Evolutionary conservation across 2,329 filamentous ascomycete species (phyloP).

Genomic region (Lachnellula willkommii): DNA sequence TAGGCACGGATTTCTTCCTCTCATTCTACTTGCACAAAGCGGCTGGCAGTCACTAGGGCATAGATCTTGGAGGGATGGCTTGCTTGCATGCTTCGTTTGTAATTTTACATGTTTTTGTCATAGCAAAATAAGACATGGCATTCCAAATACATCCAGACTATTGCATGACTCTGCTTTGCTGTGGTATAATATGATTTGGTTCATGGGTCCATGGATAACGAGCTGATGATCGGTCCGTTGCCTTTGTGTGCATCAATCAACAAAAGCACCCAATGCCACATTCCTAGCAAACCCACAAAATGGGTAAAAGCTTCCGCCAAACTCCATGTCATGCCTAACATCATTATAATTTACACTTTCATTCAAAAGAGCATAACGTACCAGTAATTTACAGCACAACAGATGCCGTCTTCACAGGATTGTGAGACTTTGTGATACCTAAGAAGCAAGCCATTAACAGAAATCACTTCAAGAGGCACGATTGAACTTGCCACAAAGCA

Average conservation of each 20-base stretch:
- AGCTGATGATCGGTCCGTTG: too few relatives aligned
- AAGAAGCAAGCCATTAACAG: not conserved
- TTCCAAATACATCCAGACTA: not conserved
- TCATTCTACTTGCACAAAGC: slow-evolving; percentile 5
- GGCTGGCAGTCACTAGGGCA: slow-evolving; percentile 12
- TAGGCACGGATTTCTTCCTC: slow-evolving; percentile 7
- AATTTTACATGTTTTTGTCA: slow-evolving; percentile 22
- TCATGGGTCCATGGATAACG: not conserved
- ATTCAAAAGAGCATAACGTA: slow-evolving; percentile 32
- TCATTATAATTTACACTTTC: slow-evolving; percentile 7
- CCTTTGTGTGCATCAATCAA: not conserved
- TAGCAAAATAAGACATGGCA: slow-evolving; percentile 15
- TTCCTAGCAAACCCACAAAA: slow-evolving; percentile 26
- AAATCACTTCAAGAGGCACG: not conserved
- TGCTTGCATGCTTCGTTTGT: slow-evolving; percentile 19
- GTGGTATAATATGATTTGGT: not conserved
- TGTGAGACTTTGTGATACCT: slow-evolving; percentile 80
- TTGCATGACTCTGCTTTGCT: not conserved
- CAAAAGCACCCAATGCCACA: slow-evolving; percentile 8
- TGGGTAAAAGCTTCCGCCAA: slow-evolving; percentile 63
- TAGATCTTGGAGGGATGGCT: slow-evolving; percentile 14
- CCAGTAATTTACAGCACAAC: slow-evolving; percentile 80
- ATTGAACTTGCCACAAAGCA: slow-evolving; percentile 60
- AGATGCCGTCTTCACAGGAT: slow-evolving; percentile 64
- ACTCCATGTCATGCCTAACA: slow-evolving; percentile 73